Base-by-base conservation (phyloP, 1,284 basidiomycete species). In the Cutaneotrichosporon mucoides region DNA sequence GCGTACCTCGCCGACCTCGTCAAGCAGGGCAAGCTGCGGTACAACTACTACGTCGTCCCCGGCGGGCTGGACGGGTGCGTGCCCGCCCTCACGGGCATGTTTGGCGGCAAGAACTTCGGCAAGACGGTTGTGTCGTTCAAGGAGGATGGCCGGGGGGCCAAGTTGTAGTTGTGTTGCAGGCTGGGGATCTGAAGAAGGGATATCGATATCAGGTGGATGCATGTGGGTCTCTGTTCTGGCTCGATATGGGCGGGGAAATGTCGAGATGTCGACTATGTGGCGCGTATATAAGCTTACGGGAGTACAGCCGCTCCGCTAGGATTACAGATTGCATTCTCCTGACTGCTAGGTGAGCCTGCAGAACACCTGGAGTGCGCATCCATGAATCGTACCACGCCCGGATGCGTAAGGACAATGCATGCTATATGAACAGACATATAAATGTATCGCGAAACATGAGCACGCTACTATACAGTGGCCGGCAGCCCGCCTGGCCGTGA, bases 91-190 rank as follows among this genome's bases (percentile, higher is more conserved):
- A 82, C 82, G 9, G 78, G 89, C 76, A 79, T 94, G 37, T 93
- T 86, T 77, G 83, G 76, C 1, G 90, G 90, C n/a, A 85, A 83
- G 36, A 93, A 92, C 71, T 86, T 82, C 0, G 90, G 91, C 38
- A 92, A 94, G 79, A 76, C 91, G 85, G 46, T 61, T 34, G 59
- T 61, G 15, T 36, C 44, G 34, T 57, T 57, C 37, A 43, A 47
- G 37, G 57, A 55, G 42, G 46, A 49, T 36, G 40, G 36, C 15
- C 40, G 52, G 44, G 33, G 12, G 12, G 34, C 55, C 50, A 61
- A 61, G 55, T 52, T 61, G 6, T 61, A 43, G 24, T 24, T 24
- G 24, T 24, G 24, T 24, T 24, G 24, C 24, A 24, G 24, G 24
- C 24, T 24, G 24, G 24, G 24, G 24, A 24, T 24, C 24, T 24